Base-by-base conservation (phyloP, 169 alveolate genomes). In the Pseudocohnilembus persalinus region DNA sequence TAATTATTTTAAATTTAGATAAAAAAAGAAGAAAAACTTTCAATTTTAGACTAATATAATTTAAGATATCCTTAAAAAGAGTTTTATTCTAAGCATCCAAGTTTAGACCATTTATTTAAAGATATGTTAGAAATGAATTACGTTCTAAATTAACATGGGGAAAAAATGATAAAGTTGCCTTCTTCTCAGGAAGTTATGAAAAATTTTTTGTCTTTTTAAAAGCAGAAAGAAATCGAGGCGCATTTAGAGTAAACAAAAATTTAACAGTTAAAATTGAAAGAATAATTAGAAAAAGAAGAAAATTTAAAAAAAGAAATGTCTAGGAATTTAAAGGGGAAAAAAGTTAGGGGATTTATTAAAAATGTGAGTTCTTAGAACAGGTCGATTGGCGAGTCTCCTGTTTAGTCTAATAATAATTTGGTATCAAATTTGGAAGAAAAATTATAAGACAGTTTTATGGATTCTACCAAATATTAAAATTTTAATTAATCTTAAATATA, bases 61-160 rank as follows among this genome's bases (percentile, higher is more conserved):
- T 34, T 86, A 15, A 68, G 90, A 31, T 79, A 85, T 34, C 90
- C 90, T 34, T 76, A 82, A 49, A 86, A 82, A 79, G 90, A 86
- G 34, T 86, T 80, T 75, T 86, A 86, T 80, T 64, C 79, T 80
- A 86, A 86, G 76, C 83, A 80, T 29, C 49, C 83, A 20, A 86
- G 80, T 27, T 74, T 86, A 64, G 90, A 86, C 75, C 80, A 78
- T 29, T 30, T 86, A 73, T 86, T 86, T 74, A 86, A 86, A 33
- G 90, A 86, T 30, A 86, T 86, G 90, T 73, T 86, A 1, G 90
- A 86, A 31, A 68, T 86, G 1, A 86, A 86, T 65, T 81, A 86
- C 75, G 90, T 86, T 0, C 72, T 86, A 0, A 80, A 30, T 11
- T 74, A 80, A 31, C 76, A 81, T 63, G 29, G 81, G 32, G 90